Conservation (phyloP, 73 alveolate species). For the Paramecium octaurelia region DNA sequence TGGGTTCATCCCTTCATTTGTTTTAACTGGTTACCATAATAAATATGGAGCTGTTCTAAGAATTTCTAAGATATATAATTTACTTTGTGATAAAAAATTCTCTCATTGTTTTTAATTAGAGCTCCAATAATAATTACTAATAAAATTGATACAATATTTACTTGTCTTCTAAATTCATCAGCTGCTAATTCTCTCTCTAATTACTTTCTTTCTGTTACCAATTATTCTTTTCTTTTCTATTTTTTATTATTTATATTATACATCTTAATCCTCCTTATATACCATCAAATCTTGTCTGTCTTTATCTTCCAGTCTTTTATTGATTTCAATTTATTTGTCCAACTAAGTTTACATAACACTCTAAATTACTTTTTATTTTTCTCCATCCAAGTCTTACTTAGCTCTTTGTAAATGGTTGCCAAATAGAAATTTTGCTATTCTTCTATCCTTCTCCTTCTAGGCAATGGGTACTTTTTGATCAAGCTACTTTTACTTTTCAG, state of each 20-base stretch:
- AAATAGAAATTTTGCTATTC: not conserved
- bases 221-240: not conserved
- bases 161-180: constrained; percentile 29
- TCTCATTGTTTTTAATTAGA: not conserved
- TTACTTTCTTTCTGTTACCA: not conserved
- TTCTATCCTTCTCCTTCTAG: not conserved
- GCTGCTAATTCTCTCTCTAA: constrained; percentile 25
- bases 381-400: not conserved
- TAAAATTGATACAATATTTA: not conserved
- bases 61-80: not conserved
- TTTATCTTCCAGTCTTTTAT: not conserved
- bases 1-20: constrained; percentile 34
- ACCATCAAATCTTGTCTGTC: not conserved
- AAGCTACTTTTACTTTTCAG: constrained; percentile 54
- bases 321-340: constrained; percentile 10
- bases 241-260: not conserved
- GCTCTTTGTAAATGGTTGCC: constrained; percentile 22
- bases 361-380: not conserved
- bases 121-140: not conserved
- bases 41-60: not conserved
- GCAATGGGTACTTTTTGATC: constrained; percentile 14
- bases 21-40: constrained; percentile 29
- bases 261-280: not conserved
- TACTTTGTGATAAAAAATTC: constrained; percentile 24
- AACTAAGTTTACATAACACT: not conserved